Evolutionary conservation across 495 filamentous ascomycete species (phyloP).

Genomic region (Penicillium ochrochloron): DNA sequence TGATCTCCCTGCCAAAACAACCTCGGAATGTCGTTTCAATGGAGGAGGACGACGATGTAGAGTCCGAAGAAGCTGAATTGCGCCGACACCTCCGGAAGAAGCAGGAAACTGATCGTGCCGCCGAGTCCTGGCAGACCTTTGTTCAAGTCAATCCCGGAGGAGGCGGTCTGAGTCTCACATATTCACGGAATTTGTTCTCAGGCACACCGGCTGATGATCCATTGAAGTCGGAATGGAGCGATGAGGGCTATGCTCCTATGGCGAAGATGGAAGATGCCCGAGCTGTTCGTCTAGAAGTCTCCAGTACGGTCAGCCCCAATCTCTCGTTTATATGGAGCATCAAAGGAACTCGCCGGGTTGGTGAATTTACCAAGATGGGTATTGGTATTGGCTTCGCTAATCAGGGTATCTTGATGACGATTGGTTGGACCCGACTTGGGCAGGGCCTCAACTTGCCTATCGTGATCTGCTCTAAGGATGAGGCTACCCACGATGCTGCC

Average conservation of each 20-base stretch:
- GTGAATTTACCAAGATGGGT: constrained; percentile 45
- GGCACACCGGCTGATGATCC: constrained; percentile 38
- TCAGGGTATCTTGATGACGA: constrained; percentile 43
- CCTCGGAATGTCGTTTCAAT: constrained; percentile 13
- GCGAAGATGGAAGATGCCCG: constrained; percentile 37
- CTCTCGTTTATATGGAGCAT: constrained; percentile 42
- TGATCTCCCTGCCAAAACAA: constrained; percentile 33
- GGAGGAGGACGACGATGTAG: constrained; percentile 38
- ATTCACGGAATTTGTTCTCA: constrained; percentile 50
- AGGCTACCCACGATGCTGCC: constrained; percentile 42
- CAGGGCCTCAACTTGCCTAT: constrained; percentile 49
- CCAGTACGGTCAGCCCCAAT: constrained; percentile 27
- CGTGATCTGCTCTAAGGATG: constrained; percentile 41
- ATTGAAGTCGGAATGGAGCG: constrained; percentile 47
- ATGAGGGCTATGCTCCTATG: constrained; percentile 45
- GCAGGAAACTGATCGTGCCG: constrained; percentile 29
- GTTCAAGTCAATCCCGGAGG: constrained; percentile 34
- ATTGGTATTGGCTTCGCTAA: constrained; percentile 44
- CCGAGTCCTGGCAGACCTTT: constrained; percentile 41
- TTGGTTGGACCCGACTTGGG: constrained; percentile 49
- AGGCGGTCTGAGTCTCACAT: constrained; percentile 38
- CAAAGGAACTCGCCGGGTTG: constrained; percentile 43
- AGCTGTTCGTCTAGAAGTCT: constrained; percentile 42
- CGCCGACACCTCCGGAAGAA: constrained; percentile 22
- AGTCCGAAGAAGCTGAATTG: constrained; percentile 33